A percentile compares a stretch with the other conserved stretches of the same genome.
Conservation (phyloP, 768 basidiomycete genomes). For the Amanita polypyramis region DNA sequence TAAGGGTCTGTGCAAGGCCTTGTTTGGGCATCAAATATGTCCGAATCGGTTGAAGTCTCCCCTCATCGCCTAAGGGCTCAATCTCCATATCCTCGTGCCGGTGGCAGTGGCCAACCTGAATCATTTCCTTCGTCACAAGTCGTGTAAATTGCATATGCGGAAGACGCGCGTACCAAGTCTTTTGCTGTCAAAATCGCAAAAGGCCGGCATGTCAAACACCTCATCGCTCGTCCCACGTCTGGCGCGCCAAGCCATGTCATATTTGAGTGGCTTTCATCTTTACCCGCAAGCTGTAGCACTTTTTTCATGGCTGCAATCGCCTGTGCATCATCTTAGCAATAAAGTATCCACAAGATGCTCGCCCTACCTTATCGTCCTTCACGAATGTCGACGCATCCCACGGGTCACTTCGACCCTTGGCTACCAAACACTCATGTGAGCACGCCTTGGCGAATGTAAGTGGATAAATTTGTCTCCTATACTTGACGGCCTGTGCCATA, state of each 20-base stretch:
- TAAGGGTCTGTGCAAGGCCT: not conserved
- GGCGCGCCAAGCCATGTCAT: not conserved
- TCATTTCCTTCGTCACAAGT: not conserved
- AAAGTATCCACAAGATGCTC: not conserved
- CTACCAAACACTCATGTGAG: not conserved
- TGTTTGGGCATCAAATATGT: not conserved
- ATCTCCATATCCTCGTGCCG: slow-evolving; percentile 6
- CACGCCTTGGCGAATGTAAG: slow-evolving; percentile 1
- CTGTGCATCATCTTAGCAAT: not conserved
- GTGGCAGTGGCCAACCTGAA: slow-evolving; percentile 3
- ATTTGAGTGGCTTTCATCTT: not conserved
- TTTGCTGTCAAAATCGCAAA: not conserved
- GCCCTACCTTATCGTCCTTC: slow-evolving; percentile 5
- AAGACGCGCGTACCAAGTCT: not conserved
- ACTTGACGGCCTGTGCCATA: not conserved
- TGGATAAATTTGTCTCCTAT: not conserved
- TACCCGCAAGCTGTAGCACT: not conserved
- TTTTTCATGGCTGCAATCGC: not conserved
- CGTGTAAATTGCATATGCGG: not conserved
- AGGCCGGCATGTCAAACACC: slow-evolving; percentile 3
- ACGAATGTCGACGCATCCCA: slow-evolving; percentile 6
- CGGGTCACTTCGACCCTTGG: not conserved
- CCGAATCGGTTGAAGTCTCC: not conserved
- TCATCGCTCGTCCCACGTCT: not conserved
- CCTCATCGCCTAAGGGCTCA: not conserved